phyloP scores from a whole-genome alignment of 768 basidiomycete genomes.

The Boletus tomentosulus region DNA sequence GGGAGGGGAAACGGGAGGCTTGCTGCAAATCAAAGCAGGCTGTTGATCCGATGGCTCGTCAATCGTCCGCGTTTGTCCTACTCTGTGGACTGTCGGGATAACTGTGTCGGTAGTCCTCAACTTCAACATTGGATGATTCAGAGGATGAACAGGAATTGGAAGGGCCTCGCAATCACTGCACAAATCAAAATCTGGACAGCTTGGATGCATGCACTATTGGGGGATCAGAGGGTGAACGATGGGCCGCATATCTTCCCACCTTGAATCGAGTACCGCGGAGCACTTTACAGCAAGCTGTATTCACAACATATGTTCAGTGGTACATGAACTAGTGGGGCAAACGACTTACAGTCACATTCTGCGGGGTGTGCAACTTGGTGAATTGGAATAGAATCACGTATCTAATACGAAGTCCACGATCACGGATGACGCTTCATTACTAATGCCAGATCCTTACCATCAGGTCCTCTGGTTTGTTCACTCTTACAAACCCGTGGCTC shows the following conservation, averaged over 20 bases:
- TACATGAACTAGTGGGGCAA: too few species aligned
- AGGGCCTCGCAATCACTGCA: conserved; percentile 76
- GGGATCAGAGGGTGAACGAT: conserved; percentile 1
- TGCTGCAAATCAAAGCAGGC: background rate
- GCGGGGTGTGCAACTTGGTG: conserved; percentile 45
- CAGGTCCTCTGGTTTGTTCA: conserved; percentile 50
- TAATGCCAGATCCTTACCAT: conserved; percentile 42
- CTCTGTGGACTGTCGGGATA: conserved; percentile 41
- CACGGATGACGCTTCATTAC: background rate
- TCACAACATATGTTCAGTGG: background rate
- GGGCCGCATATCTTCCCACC: conserved; percentile 33
- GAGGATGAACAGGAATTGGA: conserved; percentile 73
- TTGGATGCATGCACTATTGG: conserved; percentile 71
- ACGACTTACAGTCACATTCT: conserved; percentile 48
- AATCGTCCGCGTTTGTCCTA: conserved; percentile 14
- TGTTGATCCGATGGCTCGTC: background rate
- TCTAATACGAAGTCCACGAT: conserved; percentile 16
- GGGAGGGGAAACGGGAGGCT: background rate
- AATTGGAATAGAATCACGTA: conserved; percentile 22
- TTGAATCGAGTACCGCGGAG: conserved; percentile 72
- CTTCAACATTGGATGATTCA: conserved; percentile 71
- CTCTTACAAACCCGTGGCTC: conserved; percentile 63
- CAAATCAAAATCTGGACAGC: conserved; percentile 78
- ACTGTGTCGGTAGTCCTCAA: conserved; percentile 50
- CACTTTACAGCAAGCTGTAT: conserved; percentile 40